These are phyloP conservation scores for Eucalyptus pumila DNA, from an alignment of 345 rosid species.

Conservation along the genomic window DNA sequence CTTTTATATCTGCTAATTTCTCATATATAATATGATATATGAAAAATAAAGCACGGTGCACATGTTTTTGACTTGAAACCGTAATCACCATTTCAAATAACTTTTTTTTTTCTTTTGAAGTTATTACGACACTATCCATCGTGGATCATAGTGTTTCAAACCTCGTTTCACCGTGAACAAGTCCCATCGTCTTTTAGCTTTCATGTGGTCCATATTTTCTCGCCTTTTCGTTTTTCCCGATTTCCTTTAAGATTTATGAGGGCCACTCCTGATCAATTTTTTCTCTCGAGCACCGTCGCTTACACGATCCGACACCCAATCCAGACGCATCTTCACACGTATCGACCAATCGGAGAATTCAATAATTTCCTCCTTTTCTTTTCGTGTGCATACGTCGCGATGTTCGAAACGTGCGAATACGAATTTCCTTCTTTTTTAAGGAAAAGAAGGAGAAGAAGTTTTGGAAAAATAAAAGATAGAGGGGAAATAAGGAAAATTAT, in stretches of 20 bases:
- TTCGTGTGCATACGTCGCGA: neutral
- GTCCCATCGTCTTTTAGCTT: neutral
- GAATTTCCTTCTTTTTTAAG: neutral
- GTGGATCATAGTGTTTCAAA: neutral
- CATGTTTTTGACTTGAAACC: neutral
- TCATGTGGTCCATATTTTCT: neutral
- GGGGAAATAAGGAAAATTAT: neutral
- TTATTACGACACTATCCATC: accelerated
- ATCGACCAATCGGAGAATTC: neutral
- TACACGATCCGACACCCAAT: neutral
- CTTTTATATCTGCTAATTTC: neutral
- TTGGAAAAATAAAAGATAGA: neutral
- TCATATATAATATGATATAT: neutral
- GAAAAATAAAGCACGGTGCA: neutral
- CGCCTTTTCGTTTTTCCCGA: neutral
- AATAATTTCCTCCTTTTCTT: neutral
- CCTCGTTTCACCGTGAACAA: neutral
- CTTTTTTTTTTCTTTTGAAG: neutral
- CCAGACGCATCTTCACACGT: neutral
- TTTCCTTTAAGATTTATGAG: neutral
- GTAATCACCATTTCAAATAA: neutral
- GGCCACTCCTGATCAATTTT: neutral
- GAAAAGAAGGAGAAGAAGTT: too few species aligned
- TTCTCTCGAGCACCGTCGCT: neutral
- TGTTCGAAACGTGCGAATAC: neutral